These are phyloP conservation scores for Phytophthora pistaciae DNA, from an alignment of 352 stramenopile species.

Conservation along the genomic window DNA sequence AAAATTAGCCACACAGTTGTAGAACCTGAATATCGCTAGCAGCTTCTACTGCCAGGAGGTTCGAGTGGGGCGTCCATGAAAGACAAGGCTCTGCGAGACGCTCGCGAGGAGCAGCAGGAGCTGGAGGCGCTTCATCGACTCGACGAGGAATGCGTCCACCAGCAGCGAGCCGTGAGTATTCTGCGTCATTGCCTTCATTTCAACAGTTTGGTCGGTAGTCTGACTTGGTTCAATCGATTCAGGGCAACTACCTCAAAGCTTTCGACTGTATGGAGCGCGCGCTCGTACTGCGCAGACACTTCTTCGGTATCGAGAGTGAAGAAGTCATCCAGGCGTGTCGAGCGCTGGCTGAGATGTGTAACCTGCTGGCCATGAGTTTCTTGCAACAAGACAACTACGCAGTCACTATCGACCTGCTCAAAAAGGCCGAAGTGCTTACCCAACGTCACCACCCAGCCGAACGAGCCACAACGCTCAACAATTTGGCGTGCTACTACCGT, in stretches of 20 bases:
- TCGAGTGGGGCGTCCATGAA: not conserved
- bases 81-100: slow-evolving; percentile 46
- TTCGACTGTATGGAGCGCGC: slow-evolving; percentile 94
- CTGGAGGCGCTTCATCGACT: slow-evolving; percentile 91
- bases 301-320: slow-evolving; percentile 91
- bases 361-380: slow-evolving; percentile 95
- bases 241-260: slow-evolving; percentile 93
- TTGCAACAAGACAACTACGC: slow-evolving; percentile 94
- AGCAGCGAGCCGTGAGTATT: slow-evolving; percentile 76
- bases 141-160: slow-evolving; percentile 91
- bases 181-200: not conserved
- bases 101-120: slow-evolving; percentile 72
- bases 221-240: not conserved
- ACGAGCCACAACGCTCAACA: slow-evolving; percentile 94
- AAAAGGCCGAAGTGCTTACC: slow-evolving; percentile 94
- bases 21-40: not conserved
- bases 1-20: slow-evolving; percentile 9
- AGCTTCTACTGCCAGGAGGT: not conserved
- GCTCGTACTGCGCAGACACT: slow-evolving; percentile 91
- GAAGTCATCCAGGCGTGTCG: slow-evolving; percentile 90
- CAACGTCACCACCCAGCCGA: slow-evolving; percentile 80
- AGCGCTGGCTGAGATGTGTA: slow-evolving; percentile 94
- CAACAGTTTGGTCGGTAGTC: not conserved
- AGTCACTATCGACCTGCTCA: slow-evolving; percentile 93
- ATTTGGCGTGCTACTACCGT: slow-evolving; percentile 94